A percentile compares a stretch with the other conserved stretches of the same genome.
These are phyloP conservation scores for Rhodotorula mucilaginosa DNA, from an alignment of 1,284 basidiomycete genomes.

Conservation along the genomic window DNA sequence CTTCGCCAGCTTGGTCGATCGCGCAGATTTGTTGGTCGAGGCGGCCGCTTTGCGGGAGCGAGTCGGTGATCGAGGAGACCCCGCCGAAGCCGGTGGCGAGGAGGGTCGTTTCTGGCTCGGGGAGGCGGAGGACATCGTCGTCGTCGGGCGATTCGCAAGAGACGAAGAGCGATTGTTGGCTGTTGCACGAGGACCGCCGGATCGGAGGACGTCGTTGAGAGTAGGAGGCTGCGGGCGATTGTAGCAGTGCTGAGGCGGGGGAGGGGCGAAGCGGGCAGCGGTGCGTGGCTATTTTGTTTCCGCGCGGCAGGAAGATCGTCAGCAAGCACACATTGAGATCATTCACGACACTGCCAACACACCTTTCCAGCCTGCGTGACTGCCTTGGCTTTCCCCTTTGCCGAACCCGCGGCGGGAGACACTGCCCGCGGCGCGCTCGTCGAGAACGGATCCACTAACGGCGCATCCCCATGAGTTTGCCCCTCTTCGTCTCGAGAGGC, in stretches of 20 bases:
- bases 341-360: background rate
- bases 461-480: background rate
- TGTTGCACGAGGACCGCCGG: background rate
- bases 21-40: background rate
- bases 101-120: constrained; percentile 4
- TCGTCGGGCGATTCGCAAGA: background rate
- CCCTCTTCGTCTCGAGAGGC: background rate
- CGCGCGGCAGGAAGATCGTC: background rate
- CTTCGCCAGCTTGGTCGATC: background rate
- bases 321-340: background rate
- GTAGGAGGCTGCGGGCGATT: constrained; percentile 4
- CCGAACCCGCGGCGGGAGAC: constrained; percentile 4
- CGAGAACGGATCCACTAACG: constrained; percentile 27
- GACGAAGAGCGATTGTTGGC: constrained; percentile 13
- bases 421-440: constrained; percentile 28
- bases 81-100: background rate
- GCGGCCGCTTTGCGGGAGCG: background rate
- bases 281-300: background rate
- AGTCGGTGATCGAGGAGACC: constrained; percentile 1
- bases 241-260: constrained; percentile 13
- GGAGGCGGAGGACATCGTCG: background rate
- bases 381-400: constrained; percentile 33
- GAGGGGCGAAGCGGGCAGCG: constrained; percentile 12
- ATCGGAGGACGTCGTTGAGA: background rate
- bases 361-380: constrained; percentile 14